A percentile compares a stretch with the other conserved stretches of the same genome.
Evolutionary conservation across 495 filamentous ascomycete genomes (phyloP).

Genomic region (Rostrohypoxylon terebratum): DNA sequence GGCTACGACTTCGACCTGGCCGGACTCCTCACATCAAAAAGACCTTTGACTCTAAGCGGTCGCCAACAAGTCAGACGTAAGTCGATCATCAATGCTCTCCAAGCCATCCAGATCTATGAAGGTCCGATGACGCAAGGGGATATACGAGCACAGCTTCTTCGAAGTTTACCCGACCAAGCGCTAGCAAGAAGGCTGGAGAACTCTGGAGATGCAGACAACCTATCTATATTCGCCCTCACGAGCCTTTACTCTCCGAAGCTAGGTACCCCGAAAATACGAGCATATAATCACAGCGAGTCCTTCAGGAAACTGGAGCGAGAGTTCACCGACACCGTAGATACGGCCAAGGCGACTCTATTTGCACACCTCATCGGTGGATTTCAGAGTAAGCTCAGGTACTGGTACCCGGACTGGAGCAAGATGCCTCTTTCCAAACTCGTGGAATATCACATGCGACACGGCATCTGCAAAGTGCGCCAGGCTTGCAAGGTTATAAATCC

Average conservation of each 20-base stretch:
- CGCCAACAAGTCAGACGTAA: constrained; percentile 13
- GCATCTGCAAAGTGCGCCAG: neutral
- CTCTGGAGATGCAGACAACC: constrained; percentile 32
- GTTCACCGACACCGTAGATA: constrained; percentile 20
- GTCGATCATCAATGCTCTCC: constrained; percentile 37
- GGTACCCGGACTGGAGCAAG: constrained; percentile 28
- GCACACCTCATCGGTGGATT: constrained; percentile 21
- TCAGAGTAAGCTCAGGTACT: constrained; percentile 30
- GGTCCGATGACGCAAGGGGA: constrained; percentile 34
- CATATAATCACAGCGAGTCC: neutral
- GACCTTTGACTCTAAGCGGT: neutral
- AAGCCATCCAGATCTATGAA: constrained; percentile 15
- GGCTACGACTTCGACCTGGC: constrained; percentile 31
- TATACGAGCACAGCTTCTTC: constrained; percentile 34
- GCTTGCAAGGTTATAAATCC: neutral
- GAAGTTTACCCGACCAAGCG: constrained; percentile 21
- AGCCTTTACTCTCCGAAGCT: constrained; percentile 22
- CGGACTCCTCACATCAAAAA: constrained; percentile 17
- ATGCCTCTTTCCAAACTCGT: constrained; percentile 34
- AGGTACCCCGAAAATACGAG: neutral
- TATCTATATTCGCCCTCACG: constrained; percentile 27
- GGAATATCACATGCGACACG: constrained; percentile 31
- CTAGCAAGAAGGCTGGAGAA: constrained; percentile 24
- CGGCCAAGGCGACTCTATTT: constrained; percentile 29
- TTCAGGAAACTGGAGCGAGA: constrained; percentile 26